Conservation (phyloP, 2,329 filamentous ascomycete genomes). For the Pseudocercospora fuligena region DNA sequence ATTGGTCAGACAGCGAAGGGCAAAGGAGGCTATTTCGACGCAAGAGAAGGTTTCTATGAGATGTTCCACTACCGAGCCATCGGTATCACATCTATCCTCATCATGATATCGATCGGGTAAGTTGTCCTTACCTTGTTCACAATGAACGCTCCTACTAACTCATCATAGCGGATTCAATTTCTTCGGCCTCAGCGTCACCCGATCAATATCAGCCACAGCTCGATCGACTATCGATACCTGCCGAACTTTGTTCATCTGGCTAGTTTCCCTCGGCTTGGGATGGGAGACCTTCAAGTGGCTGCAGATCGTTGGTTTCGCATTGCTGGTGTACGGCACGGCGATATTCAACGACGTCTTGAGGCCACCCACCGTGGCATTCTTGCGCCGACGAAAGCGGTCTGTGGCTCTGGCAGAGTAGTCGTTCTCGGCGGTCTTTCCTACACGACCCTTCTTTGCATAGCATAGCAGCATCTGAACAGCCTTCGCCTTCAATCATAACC, state of each 20-base stretch:
- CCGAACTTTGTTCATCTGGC: slow-evolving; percentile 96
- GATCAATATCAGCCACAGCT: slow-evolving; percentile 86
- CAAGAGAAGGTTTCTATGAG: slow-evolving; percentile 81
- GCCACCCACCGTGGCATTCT: slow-evolving; percentile 61
- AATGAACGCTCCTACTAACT: slow-evolving; percentile 22
- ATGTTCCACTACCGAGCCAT: slow-evolving; percentile 74
- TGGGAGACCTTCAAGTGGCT: slow-evolving; percentile 94
- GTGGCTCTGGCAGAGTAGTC: slow-evolving; percentile 25
- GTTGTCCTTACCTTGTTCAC: slow-evolving; percentile 38
- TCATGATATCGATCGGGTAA: slow-evolving; percentile 98
- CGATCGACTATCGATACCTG: slow-evolving; percentile 97
- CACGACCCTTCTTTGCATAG: not conserved
- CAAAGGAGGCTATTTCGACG: slow-evolving; percentile 84
- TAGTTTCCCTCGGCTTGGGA: slow-evolving; percentile 87
- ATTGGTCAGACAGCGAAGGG: slow-evolving; percentile 78
- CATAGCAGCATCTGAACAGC: not conserved
- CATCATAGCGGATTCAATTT: slow-evolving; percentile 87
- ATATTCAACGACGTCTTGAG: slow-evolving; percentile 93
- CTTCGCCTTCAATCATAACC: slow-evolving; percentile 17
- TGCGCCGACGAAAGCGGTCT: slow-evolving; percentile 34
- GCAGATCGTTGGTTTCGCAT: slow-evolving; percentile 83
- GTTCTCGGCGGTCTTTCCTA: not conserved
- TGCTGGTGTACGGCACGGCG: slow-evolving; percentile 96
- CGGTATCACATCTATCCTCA: slow-evolving; percentile 77
- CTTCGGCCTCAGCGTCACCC: slow-evolving; percentile 92